phyloP scores from a whole-genome alignment of 2,329 filamentous ascomycete species.

The Fusarium ambrosium region DNA sequence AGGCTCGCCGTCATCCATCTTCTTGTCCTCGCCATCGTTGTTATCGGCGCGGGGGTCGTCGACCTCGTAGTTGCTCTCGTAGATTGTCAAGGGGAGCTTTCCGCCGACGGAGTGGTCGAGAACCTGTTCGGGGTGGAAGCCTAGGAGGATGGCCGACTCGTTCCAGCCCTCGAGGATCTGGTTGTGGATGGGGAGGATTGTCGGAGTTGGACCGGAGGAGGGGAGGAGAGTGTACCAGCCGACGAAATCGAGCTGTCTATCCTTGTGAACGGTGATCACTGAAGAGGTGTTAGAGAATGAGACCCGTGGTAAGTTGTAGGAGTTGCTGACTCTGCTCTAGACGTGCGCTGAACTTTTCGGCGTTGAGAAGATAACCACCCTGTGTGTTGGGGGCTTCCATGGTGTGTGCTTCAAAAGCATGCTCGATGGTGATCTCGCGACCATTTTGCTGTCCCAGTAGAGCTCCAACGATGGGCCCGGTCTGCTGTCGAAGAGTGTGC shows the following conservation, averaged over 20 bases:
- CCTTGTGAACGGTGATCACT: constrained; percentile 93
- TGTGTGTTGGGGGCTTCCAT: constrained; percentile 59
- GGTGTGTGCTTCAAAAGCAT: constrained; percentile 87
- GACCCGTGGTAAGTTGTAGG: background rate
- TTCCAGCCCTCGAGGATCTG: constrained; percentile 82
- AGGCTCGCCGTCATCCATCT: constrained; percentile 76
- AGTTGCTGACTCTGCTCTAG: constrained; percentile 82
- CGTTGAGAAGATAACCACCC: constrained; percentile 73
- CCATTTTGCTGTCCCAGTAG: constrained; percentile 94
- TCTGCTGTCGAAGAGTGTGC: constrained; percentile 82
- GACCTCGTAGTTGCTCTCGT: constrained; percentile 86
- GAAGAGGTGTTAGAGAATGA: constrained; percentile 11
- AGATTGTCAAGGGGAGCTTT: constrained; percentile 90
- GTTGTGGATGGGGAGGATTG: constrained; percentile 80
- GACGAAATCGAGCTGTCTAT: constrained; percentile 85
- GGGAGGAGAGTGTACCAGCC: constrained; percentile 91
- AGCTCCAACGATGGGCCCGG: constrained; percentile 84
- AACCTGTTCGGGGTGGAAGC: constrained; percentile 81
- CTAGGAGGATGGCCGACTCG: constrained; percentile 88
- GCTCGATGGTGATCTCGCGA: constrained; percentile 89
- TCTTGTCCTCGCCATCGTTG: constrained; percentile 73
- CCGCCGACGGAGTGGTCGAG: constrained; percentile 73
- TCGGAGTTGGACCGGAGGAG: constrained; percentile 76
- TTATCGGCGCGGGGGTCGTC: constrained; percentile 63
- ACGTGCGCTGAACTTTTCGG: constrained; percentile 80